A percentile compares a stretch with the other conserved stretches of the same genome.
Evolutionary conservation across 345 rosid species (phyloP).

Genomic region (Ceriops zippeliana): DNA sequence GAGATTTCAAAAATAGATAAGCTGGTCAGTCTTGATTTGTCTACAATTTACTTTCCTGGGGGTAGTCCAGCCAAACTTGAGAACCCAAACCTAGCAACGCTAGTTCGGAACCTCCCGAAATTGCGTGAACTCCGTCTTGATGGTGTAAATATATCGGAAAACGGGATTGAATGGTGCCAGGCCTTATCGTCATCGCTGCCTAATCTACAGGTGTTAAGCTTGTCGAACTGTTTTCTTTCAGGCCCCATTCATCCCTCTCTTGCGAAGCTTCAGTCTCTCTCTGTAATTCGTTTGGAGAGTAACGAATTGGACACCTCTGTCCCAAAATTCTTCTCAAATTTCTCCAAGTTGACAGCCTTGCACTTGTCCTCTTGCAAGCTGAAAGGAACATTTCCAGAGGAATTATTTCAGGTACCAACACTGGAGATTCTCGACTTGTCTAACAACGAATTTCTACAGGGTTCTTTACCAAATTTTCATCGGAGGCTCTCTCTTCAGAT

Average conservation of each 20-base stretch:
- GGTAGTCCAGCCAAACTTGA: constrained; percentile 4
- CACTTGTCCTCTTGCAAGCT: neutral
- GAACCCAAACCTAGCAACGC: constrained; percentile 23
- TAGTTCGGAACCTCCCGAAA: constrained; percentile 18
- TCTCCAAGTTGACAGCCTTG: constrained; percentile 19
- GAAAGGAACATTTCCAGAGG: constrained; percentile 22
- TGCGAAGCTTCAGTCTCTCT: constrained; percentile 18
- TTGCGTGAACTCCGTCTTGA: constrained; percentile 28
- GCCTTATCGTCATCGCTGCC: constrained; percentile 21
- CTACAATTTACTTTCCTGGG: neutral
- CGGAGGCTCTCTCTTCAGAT: constrained; percentile 21
- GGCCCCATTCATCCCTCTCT: constrained; percentile 24
- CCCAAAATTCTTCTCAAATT: constrained; percentile 31
- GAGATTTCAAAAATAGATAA: constrained; percentile 16
- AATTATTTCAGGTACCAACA: constrained; percentile 20
- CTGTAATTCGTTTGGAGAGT: constrained; percentile 12
- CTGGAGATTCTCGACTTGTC: constrained; percentile 32
- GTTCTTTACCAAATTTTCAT: constrained; percentile 11
- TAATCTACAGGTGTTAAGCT: constrained; percentile 26
- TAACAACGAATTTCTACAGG: constrained; percentile 10
- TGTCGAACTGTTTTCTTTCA: constrained; percentile 25
- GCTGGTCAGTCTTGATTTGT: constrained; percentile 37
- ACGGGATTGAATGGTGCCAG: constrained; percentile 26
- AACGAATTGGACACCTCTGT: constrained; percentile 24
- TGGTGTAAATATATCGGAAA: constrained; percentile 24